Conservation (phyloP, 1,284 basidiomycete species). For the Marasmius oreades region DNA sequence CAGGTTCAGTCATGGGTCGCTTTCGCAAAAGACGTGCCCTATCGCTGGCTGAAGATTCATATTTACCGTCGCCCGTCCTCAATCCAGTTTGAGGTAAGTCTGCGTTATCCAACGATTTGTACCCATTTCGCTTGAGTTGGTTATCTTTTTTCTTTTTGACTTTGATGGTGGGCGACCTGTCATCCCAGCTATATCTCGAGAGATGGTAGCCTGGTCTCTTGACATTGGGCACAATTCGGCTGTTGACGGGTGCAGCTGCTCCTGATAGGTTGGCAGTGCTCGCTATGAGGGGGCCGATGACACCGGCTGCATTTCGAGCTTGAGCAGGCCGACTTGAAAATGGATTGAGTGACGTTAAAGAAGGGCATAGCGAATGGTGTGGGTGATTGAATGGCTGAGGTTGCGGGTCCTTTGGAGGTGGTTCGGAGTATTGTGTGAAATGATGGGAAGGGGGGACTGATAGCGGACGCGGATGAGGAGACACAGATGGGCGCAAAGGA, state of each 20-base stretch:
- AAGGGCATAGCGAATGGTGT: neutral
- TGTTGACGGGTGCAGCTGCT: slow-evolving; percentile 51
- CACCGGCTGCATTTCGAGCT: slow-evolving; percentile 11
- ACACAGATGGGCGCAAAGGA: neutral
- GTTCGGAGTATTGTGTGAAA: no score
- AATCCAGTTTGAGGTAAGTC: no score
- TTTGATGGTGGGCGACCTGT: neutral
- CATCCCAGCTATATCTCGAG: slow-evolving; percentile 40
- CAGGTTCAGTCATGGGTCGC: no score
- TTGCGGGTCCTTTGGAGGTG: neutral
- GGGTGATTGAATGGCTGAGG: neutral
- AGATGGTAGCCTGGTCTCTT: slow-evolving; percentile 67
- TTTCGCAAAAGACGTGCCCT: no score
- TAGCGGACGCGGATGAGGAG: no score
- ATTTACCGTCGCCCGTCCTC: no score
- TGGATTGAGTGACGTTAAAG: neutral
- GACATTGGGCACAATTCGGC: slow-evolving; percentile 61
- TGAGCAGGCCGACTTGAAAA: slow-evolving; percentile 11
- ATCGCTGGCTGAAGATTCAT: no score
- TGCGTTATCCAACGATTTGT: neutral
- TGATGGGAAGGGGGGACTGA: no score
- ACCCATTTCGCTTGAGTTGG: neutral
- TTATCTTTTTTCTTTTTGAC: neutral
- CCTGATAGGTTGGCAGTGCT: slow-evolving; percentile 65
- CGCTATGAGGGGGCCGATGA: slow-evolving; percentile 57